Percentiles rank a stretch among this genome's conserved stretches.
phyloP scores from a whole-genome alignment of 163 green algal genomes.

The Prototheca wickerhamii region DNA sequence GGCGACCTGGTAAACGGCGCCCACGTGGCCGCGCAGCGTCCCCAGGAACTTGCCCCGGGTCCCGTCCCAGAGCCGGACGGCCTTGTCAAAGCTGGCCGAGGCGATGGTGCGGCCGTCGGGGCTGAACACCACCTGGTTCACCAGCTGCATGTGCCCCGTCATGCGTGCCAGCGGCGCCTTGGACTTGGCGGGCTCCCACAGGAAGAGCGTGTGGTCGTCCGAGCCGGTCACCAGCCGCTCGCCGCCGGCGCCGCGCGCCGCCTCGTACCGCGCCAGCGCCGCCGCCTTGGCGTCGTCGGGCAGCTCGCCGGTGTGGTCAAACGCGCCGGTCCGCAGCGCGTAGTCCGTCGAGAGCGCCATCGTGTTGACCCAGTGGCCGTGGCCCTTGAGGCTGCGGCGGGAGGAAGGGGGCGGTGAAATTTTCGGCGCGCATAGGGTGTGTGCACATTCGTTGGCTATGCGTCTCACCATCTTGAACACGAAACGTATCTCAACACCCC shows the following conservation, averaged over 20 bases:
- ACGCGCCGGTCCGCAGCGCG: constrained; percentile 73
- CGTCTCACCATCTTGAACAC: neutral
- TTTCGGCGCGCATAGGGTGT: neutral
- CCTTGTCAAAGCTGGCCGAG: constrained; percentile 94
- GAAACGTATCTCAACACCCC: neutral
- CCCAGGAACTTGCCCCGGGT: constrained; percentile 77
- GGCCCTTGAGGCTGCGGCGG: constrained; percentile 58
- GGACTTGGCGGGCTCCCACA: constrained; percentile 73
- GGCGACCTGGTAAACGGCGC: constrained; percentile 85
- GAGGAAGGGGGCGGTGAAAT: neutral
- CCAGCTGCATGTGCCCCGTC: constrained; percentile 91
- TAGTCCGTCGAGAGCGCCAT: constrained; percentile 82
- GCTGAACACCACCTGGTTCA: constrained; percentile 92
- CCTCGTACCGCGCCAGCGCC: constrained; percentile 65
- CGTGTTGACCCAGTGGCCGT: constrained; percentile 97
- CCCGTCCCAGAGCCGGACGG: constrained; percentile 93
- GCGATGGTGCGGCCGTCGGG: constrained; percentile 89
- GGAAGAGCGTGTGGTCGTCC: constrained; percentile 97
- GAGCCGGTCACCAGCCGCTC: constrained; percentile 85
- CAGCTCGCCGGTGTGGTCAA: constrained; percentile 71
- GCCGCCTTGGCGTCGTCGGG: constrained; percentile 40
- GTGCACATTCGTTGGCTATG: neutral
- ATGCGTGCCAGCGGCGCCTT: constrained; percentile 70
- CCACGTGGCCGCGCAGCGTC: constrained; percentile 83
- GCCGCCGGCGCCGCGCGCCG: constrained; percentile 33